Conservation (phyloP, 2,329 filamentous ascomycete genomes). For the Arthrinium puccinioides region DNA sequence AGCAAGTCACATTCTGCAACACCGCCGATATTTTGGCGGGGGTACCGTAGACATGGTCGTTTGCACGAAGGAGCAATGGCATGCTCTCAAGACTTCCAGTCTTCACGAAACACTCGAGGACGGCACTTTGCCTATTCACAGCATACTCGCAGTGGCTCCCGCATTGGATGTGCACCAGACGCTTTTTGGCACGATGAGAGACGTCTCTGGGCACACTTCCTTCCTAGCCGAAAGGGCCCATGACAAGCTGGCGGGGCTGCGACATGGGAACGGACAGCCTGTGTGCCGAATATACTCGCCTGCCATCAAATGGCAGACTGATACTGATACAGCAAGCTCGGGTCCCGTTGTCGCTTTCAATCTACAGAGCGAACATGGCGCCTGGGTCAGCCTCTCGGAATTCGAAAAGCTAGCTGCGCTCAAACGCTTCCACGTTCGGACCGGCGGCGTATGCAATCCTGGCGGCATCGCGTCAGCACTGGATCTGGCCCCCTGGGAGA, state of each 20-base stretch:
- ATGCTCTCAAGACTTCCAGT: conserved; percentile 63
- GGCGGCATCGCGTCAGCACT: conserved; percentile 73
- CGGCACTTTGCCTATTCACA: conserved; percentile 86
- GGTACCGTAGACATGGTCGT: conserved; percentile 66
- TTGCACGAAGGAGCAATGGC: conserved; percentile 71
- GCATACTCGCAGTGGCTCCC: conserved; percentile 71
- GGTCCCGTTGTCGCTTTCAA: conserved; percentile 86
- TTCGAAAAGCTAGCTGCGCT: conserved; percentile 80
- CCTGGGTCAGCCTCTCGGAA: conserved; percentile 75
- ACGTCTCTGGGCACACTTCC: conserved; percentile 63
- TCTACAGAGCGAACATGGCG: conserved; percentile 57
- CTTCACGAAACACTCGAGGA: conserved; percentile 84
- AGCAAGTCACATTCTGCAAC: conserved; percentile 46
- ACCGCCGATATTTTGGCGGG: conserved; percentile 58
- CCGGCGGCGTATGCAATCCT: conserved; percentile 86
- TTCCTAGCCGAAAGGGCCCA: conserved; percentile 56
- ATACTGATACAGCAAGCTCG: conserved; percentile 22
- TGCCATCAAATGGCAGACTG: conserved; percentile 4
- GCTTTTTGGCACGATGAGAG: conserved; percentile 65
- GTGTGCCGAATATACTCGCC: conserved; percentile 62
- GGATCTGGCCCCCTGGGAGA: conserved; percentile 70
- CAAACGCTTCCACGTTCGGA: conserved; percentile 76
- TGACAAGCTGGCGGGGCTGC: conserved; percentile 48
- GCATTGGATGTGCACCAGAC: conserved; percentile 63
- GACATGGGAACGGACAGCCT: conserved; percentile 59